Evolutionary conservation across 192 early-diverging fungal species (phyloP).

Genomic region (Physocladia obscura): DNA sequence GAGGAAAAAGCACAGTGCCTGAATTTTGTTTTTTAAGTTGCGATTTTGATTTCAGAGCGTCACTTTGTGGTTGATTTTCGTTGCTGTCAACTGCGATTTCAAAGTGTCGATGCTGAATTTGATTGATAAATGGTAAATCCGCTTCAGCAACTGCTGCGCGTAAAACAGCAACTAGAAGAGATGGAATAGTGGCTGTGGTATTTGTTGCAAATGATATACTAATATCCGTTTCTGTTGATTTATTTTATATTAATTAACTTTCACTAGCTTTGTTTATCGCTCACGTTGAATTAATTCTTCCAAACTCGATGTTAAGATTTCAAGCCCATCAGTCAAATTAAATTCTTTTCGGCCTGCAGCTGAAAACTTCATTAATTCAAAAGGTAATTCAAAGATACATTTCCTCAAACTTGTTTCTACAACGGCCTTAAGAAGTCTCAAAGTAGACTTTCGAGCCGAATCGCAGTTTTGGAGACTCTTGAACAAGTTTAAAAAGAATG

Average conservation of each 20-base stretch:
- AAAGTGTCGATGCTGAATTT: constrained; percentile 26
- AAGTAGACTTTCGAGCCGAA: constrained; percentile 29
- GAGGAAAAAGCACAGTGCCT: background rate
- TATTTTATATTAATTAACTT: background rate
- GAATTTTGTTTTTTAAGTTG: background rate
- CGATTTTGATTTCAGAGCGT: background rate
- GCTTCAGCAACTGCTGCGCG: constrained; percentile 39
- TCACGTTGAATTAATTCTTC: constrained; percentile 37
- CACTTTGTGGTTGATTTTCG: background rate
- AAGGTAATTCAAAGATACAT: background rate
- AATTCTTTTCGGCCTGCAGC: constrained; percentile 40
- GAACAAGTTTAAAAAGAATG: constrained; percentile 29
- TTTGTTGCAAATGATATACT: constrained; percentile 30
- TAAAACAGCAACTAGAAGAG: constrained; percentile 45
- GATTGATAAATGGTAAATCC: constrained; percentile 40
- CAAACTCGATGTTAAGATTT: constrained; percentile 37
- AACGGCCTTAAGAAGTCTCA: constrained; percentile 40
- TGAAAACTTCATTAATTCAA: background rate
- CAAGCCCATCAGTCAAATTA: constrained; percentile 36
- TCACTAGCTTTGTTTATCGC: background rate
- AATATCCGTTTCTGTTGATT: constrained; percentile 16
- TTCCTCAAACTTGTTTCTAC: constrained; percentile 38
- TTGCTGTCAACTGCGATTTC: background rate
- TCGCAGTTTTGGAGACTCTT: constrained; percentile 23
- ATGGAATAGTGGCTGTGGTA: constrained; percentile 36